These are phyloP conservation scores for Solanum okadae DNA, from an alignment of 257 asterid genomes.

Conservation along the genomic window DNA sequence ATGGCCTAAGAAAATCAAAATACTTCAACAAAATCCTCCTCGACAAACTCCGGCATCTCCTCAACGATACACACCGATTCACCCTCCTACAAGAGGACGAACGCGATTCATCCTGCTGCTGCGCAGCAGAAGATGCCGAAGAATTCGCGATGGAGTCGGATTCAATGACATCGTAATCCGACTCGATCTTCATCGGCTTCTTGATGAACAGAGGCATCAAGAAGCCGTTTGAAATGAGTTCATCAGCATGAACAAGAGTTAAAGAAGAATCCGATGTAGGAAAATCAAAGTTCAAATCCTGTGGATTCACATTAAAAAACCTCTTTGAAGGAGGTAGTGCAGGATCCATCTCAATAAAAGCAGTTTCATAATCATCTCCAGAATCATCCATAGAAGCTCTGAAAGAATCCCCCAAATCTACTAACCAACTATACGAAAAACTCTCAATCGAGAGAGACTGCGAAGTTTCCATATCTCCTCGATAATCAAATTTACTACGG, in stretches of 20 bases:
- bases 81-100: conserved; percentile 10
- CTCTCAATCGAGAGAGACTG: conserved; percentile 44
- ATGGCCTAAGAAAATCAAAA: conserved; percentile 39
- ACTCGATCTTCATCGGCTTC: conserved; percentile 3
- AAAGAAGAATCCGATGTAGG: conserved; percentile 41
- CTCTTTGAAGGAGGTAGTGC: conserved; percentile 70
- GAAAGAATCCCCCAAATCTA: conserved; percentile 21
- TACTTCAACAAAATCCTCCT: conserved; percentile 39
- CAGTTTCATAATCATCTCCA: conserved; percentile 39
- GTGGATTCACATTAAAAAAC: conserved; percentile 41
- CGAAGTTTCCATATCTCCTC: background rate
- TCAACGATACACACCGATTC: conserved; percentile 30
- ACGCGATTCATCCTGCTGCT: background rate
- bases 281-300: conserved; percentile 60
- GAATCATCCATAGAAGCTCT: conserved; percentile 17
- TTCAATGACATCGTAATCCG: background rate
- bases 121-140: background rate
- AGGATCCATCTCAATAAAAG: conserved; percentile 93
- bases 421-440: conserved; percentile 67
- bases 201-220: conserved; percentile 38
- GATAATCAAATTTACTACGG: background rate
- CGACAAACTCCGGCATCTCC: conserved; percentile 45
- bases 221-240: conserved; percentile 59
- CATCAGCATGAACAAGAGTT: conserved; percentile 54
- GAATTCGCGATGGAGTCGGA: background rate